Conservation (phyloP, 176 grass and related monocot genomes). For the Areca catechu region DNA sequence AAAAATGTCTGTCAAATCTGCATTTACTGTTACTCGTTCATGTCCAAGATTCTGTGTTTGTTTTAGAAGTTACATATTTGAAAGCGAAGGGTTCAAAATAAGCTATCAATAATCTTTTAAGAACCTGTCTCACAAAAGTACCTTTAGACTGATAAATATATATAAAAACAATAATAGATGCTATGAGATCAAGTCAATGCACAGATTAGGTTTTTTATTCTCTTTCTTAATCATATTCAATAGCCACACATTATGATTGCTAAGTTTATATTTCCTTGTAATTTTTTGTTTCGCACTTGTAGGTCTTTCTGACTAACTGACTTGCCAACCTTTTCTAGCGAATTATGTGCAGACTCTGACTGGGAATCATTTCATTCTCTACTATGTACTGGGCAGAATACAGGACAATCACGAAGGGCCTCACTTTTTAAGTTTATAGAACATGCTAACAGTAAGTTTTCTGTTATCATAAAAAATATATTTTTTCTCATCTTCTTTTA, state of each 20-base stretch:
- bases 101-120: too few species aligned
- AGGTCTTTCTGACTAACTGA: conserved; percentile 6
- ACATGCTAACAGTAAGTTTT: conserved; percentile 70
- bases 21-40: not conserved
- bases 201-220: not conserved
- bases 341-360: conserved; percentile 85
- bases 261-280: not conserved
- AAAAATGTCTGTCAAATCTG: too few species aligned
- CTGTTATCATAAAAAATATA: too few species aligned
- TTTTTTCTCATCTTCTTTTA: too few species aligned
- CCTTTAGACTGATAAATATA: not conserved
- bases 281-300: not conserved
- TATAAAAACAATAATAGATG: too few species aligned
- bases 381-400: conserved; percentile 62
- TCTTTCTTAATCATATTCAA: not conserved
- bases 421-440: conserved; percentile 74
- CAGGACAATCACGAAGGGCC: conserved; percentile 27
- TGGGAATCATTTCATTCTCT: conserved; percentile 85
- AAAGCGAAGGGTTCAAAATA: too few species aligned
- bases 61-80: too few species aligned
- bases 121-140: too few species aligned
- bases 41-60: too few species aligned
- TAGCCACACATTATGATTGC: too few species aligned
- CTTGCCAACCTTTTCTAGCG: conserved; percentile 40
- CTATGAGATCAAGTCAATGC: too few species aligned